Conservation (phyloP, 768 basidiomycete species). For the Boletus rufocinnamomeus region DNA sequence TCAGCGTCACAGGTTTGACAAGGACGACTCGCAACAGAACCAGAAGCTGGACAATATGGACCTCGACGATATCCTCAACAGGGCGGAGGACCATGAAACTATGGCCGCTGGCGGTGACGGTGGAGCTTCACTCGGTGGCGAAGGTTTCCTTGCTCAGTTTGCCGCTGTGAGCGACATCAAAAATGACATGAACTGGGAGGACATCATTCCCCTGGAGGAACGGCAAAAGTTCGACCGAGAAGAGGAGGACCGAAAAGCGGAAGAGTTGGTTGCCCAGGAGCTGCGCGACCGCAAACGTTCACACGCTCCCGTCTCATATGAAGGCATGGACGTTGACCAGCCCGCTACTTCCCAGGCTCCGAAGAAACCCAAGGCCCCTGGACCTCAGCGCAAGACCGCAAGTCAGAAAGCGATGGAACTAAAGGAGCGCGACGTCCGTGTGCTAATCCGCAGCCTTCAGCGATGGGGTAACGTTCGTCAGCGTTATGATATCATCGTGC, state of each 20-base stretch:
- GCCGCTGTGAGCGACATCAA: constrained; percentile 97
- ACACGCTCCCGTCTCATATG: constrained; percentile 85
- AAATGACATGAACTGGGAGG: constrained; percentile 99
- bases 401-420: constrained; percentile 95
- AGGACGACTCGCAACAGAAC: constrained; percentile 89
- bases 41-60: constrained; percentile 99
- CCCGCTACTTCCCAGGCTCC: constrained; percentile 58
- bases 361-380: constrained; percentile 74
- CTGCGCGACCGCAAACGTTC: constrained; percentile 78
- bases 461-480: constrained; percentile 97
- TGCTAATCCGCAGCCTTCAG: constrained; percentile 91
- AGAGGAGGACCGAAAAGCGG: constrained; percentile 70
- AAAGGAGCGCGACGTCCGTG: constrained; percentile 96
- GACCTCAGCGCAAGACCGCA: constrained; percentile 82
- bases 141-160: constrained; percentile 93
- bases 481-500: constrained; percentile 91
- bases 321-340: constrained; percentile 91
- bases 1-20: constrained; percentile 76
- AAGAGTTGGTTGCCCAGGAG: constrained; percentile 69
- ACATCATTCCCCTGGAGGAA: constrained; percentile 94
- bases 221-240: constrained; percentile 83
- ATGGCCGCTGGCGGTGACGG: constrained; percentile 78
- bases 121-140: constrained; percentile 94
- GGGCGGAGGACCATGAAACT: constrained; percentile 97
- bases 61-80: constrained; percentile 95